Evolutionary conservation across 805 yeast genomes (phyloP), one percentile per base, ranked within the genome.

Genomic region (Soucietia sequanensis): DNA sequence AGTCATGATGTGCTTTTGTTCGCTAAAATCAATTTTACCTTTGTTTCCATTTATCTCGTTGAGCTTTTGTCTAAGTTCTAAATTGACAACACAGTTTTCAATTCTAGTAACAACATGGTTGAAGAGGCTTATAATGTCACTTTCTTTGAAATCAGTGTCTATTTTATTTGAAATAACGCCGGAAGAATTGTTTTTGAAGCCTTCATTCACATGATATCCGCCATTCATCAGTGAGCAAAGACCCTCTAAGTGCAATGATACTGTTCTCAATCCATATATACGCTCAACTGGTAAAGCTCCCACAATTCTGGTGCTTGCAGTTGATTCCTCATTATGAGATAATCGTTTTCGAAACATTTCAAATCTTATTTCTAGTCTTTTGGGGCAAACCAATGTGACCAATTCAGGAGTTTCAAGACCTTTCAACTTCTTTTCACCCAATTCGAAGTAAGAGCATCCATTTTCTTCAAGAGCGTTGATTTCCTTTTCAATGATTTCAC

Each of bases 371-470:
- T 70, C 71, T 37, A 90, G 63, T 18, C 70, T 66, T 36, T 69
- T 67, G 2, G 98, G 95, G 63, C 82, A 90, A 0, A 80, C 77
- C 30, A 88, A 68, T 16, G 95, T 85, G 11, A 93, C 81, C 24
- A 74, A 73, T 58, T 93, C 99, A 2, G 95, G 95, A 23, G 89
- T 81, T 72, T 93, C 99, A 12, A 93, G 72, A 13, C 99, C 99
- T 58, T 93, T 93, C 52, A 93, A 71, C 57, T 90, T 89, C 53
- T 78, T 81, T 52, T 89, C 95, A 16, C 99, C 99, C 33, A 86
- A 62, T 30, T 77, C 80, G 42, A 74, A 75, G 39, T 79, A 73
- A 10, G 63, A 70, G 72, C 82, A 83, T 0, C 95, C 96, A 34
- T 80, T 73, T 33, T 76, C 80, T 25, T 78, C 78, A 29, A 91